Percentiles rank a stretch among this genome's conserved stretches.
Evolutionary conservation across 352 stramenopile genomes (phyloP).

Genomic region (Blastocystis sp.): DNA sequence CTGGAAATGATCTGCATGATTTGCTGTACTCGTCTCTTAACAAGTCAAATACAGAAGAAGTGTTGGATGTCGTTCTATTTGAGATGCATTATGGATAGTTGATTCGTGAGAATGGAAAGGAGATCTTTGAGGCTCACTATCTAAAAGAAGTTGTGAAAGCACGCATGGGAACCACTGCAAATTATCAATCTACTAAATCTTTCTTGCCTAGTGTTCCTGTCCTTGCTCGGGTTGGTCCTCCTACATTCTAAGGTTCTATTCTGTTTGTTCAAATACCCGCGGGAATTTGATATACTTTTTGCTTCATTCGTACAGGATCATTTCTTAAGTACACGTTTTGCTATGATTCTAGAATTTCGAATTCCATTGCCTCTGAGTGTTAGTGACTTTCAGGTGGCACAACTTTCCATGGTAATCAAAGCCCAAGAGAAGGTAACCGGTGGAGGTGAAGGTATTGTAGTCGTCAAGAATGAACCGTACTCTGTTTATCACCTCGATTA

Average conservation of each 20-base stretch:
- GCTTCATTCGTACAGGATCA: background rate
- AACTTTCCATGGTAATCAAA: constrained; percentile 56
- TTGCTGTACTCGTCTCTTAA: background rate
- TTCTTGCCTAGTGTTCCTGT: constrained; percentile 8
- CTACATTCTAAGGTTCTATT: background rate
- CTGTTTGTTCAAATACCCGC: constrained; percentile 18
- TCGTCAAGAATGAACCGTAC: constrained; percentile 60
- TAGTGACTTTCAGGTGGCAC: constrained; percentile 58
- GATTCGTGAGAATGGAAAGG: constrained; percentile 39
- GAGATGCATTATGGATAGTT: background rate
- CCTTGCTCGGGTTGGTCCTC: background rate
- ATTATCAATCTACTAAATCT: background rate
- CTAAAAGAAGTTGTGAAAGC: constrained; percentile 48
- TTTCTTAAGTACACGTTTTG: background rate
- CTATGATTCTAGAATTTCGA: constrained; percentile 63
- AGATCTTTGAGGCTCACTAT: constrained; percentile 50
- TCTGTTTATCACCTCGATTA: too few species aligned
- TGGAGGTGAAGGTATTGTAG: constrained; percentile 59
- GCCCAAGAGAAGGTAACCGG: constrained; percentile 58
- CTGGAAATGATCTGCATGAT: background rate
- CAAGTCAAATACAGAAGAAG: constrained; percentile 19
- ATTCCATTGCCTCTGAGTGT: constrained; percentile 55
- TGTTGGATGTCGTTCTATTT: background rate
- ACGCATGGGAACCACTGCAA: background rate
- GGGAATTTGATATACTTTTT: constrained; percentile 13